These are phyloP conservation scores for Cryptosporidium ubiquitum DNA, from an alignment of 169 alveolate genomes.

Conservation along the genomic window DNA sequence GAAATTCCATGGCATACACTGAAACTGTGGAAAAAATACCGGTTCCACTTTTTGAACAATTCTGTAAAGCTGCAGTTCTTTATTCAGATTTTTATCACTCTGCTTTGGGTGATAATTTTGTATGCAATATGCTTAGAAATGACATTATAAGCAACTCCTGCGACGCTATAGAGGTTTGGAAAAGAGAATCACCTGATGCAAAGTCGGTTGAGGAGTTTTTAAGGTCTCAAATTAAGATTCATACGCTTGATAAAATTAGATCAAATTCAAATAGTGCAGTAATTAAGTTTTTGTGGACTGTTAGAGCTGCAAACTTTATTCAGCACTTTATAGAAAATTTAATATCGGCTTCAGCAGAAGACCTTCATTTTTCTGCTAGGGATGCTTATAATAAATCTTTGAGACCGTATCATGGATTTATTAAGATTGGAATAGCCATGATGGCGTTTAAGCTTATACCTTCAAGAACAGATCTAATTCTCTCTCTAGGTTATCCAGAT, in stretches of 20 bases:
- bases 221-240: constrained; percentile 21
- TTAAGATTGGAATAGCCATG: constrained; percentile 34
- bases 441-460: constrained; percentile 41
- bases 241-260: constrained; percentile 1
- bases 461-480: constrained; percentile 9
- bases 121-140: constrained; percentile 27
- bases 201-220: constrained; percentile 59
- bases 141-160: constrained; percentile 20
- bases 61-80: constrained; percentile 41
- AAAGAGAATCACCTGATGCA: constrained; percentile 24
- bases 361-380: not conserved
- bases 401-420: constrained; percentile 67
- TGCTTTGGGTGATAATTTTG: constrained; percentile 31
- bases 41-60: constrained; percentile 36
- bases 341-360: not conserved
- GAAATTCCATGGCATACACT: not conserved
- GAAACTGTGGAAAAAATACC: not conserved
- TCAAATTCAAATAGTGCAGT: constrained; percentile 22
- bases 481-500: constrained; percentile 49
- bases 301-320: constrained; percentile 53
- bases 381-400: constrained; percentile 47
- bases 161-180: constrained; percentile 26
- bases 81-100: constrained; percentile 1
- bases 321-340: constrained; percentile 31
- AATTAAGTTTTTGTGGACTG: constrained; percentile 52